A percentile compares a stretch with the other conserved stretches of the same genome.
These are phyloP conservation scores for Orobanche coerulescens DNA, from an alignment of 257 asterid species.

Conservation along the genomic window DNA sequence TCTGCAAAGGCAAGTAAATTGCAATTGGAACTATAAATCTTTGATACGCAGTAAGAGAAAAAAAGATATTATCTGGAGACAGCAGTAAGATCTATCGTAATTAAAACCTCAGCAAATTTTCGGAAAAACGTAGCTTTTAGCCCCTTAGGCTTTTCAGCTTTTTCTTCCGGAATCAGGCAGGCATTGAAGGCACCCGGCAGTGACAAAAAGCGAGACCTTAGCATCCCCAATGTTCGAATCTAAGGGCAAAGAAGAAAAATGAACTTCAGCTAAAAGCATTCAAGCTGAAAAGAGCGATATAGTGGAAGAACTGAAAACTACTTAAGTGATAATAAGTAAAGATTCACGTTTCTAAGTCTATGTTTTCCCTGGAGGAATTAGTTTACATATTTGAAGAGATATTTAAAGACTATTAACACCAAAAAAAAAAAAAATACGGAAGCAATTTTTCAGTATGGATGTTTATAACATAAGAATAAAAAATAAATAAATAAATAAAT, in stretches of 20 bases:
- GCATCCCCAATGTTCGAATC: conserved; percentile 94
- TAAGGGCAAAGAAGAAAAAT: conserved; percentile 30
- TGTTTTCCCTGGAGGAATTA: not conserved
- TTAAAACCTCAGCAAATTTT: conserved; percentile 60
- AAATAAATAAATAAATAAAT: too few relatives aligned
- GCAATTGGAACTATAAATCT: conserved; percentile 13
- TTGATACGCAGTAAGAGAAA: conserved; percentile 8
- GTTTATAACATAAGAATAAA: not conserved
- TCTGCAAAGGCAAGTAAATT: conserved; percentile 40
- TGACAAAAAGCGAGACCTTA: conserved; percentile 85
- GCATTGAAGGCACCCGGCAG: conserved; percentile 89
- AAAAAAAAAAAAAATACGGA: conserved; percentile 1
- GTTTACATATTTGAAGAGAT: not conserved
- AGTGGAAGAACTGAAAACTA: too few relatives aligned
- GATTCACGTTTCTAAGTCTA: too few relatives aligned
- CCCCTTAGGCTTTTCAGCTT: conserved; percentile 60
- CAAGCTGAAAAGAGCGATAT: too few relatives aligned
- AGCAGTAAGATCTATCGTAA: conserved; percentile 12
- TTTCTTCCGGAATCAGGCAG: conserved; percentile 70
- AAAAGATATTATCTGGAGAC: not conserved
- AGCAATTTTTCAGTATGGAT: not conserved
- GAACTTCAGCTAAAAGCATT: conserved; percentile 21
- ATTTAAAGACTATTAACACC: not conserved
- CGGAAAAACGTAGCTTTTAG: conserved; percentile 71
- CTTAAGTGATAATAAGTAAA: too few relatives aligned